A percentile compares a stretch with the other conserved stretches of the same genome.
Evolutionary conservation across 179 eudicot species (phyloP).

Genomic region (Spergularia azorica): DNA sequence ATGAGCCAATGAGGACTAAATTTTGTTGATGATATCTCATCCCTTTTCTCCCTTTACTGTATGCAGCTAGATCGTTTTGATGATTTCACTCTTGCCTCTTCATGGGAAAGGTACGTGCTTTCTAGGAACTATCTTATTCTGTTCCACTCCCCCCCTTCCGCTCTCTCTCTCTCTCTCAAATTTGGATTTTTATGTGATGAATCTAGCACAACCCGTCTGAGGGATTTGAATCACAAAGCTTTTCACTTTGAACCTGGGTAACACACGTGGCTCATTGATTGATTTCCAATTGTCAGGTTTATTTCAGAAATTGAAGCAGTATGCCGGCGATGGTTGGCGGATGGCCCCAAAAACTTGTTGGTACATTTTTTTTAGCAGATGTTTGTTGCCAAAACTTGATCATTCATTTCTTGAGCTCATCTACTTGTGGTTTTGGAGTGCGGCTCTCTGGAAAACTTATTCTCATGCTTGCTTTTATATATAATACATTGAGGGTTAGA

Average conservation of each 20-base stretch:
- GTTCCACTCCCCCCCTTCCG: not conserved
- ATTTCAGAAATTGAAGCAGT: constrained; percentile 95
- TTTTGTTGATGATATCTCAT: constrained; percentile 6
- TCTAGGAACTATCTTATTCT: not conserved
- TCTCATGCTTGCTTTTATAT: constrained; percentile 14
- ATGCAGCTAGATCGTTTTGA: constrained; percentile 85
- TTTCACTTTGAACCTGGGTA: not conserved
- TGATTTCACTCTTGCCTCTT: constrained; percentile 96
- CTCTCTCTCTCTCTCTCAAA: not conserved
- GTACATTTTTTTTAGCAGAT: constrained; percentile 34
- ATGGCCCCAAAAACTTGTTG: constrained; percentile 76
- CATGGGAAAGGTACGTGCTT: constrained; percentile 89
- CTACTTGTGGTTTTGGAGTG: constrained; percentile 21
- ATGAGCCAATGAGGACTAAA: not conserved
- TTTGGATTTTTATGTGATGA: not conserved
- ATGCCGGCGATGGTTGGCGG: constrained; percentile 89
- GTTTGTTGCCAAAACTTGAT: constrained; percentile 15
- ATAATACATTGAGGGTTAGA: not conserved
- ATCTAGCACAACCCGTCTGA: no score
- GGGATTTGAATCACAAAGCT: not conserved
- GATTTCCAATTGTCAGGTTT: constrained; percentile 52
- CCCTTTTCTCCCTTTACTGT: not conserved
- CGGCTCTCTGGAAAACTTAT: constrained; percentile 5
- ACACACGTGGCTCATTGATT: not conserved
- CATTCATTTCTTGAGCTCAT: not conserved